phyloP scores from a whole-genome alignment of 805 yeast genomes.

The Saturnispora kantuleensis region DNA sequence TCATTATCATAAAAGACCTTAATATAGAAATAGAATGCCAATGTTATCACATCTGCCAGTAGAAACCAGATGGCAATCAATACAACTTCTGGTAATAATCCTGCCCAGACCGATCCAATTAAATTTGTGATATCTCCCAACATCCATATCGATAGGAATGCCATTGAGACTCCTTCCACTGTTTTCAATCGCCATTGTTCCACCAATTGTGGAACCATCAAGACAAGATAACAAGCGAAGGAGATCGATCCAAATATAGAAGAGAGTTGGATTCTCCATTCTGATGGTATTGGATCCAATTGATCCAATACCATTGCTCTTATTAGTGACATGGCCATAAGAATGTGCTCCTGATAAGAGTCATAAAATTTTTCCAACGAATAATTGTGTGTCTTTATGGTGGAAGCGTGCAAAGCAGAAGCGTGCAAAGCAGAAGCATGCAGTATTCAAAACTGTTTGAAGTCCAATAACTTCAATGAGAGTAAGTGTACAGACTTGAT shows the following conservation, averaged over 20 bases:
- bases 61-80: slow-evolving; percentile 70
- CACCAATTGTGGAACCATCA: slow-evolving; percentile 64
- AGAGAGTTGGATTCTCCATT: slow-evolving; percentile 27
- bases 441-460: slow-evolving; percentile 73
- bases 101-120: slow-evolving; percentile 61
- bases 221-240: slow-evolving; percentile 72
- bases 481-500: slow-evolving; percentile 61
- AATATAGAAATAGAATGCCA: slow-evolving; percentile 56
- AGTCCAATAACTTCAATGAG: slow-evolving; percentile 55
- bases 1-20: slow-evolving; percentile 33
- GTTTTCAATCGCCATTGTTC: slow-evolving; percentile 72
- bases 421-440: slow-evolving; percentile 73
- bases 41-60: slow-evolving; percentile 55
- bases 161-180: slow-evolving; percentile 67
- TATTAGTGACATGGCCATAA: too few species aligned
- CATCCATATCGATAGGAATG: slow-evolving; percentile 61
- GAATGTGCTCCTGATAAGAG: too few species aligned
- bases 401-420: slow-evolving; percentile 57
- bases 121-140: slow-evolving; percentile 63
- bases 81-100: slow-evolving; percentile 57
- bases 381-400: too few species aligned
- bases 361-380: too few species aligned
- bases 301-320: too few species aligned
- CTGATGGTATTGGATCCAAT: background rate
- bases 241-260: slow-evolving; percentile 63